A percentile compares a stretch with the other conserved stretches of the same genome.
These are phyloP conservation scores for Malus asiatica DNA, from an alignment of 306 rosid species.

Conservation along the genomic window DNA sequence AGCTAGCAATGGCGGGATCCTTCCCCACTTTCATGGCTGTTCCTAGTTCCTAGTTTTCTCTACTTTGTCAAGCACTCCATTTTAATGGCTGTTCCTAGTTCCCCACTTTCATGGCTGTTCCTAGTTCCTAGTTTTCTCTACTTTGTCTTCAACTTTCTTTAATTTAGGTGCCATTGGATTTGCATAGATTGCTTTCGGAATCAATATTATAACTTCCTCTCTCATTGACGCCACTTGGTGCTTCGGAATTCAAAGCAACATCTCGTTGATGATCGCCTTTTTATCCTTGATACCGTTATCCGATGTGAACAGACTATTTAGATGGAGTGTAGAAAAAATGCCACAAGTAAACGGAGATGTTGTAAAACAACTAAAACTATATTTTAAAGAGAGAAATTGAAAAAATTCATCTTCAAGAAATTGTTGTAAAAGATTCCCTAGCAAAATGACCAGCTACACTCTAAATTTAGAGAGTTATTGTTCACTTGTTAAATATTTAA, in stretches of 20 bases:
- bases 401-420: too few relatives aligned
- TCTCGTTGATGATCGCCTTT: constrained; percentile 24
- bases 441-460: too few relatives aligned
- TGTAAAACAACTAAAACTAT: too few relatives aligned
- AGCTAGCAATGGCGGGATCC: background rate
- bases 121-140: too few relatives aligned
- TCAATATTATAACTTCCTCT: constrained; percentile 34
- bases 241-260: constrained; percentile 20
- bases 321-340: constrained; percentile 25
- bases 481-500: too few relatives aligned
- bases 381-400: too few relatives aligned
- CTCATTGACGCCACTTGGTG: constrained; percentile 33
- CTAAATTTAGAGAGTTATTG: too few relatives aligned
- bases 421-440: too few relatives aligned
- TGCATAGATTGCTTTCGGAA: constrained; percentile 38
- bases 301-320: constrained; percentile 32
- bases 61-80: constrained; percentile 35
- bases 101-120: constrained; percentile 4
- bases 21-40: constrained; percentile 1
- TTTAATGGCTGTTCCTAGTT: too few relatives aligned
- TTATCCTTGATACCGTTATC: constrained; percentile 20
- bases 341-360: constrained; percentile 17
- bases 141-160: constrained; percentile 30
- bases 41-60: too few relatives aligned
- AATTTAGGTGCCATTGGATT: constrained; percentile 29